Base-by-base conservation (phyloP, 805 yeast species). In the Kuraishia borneana region DNA sequence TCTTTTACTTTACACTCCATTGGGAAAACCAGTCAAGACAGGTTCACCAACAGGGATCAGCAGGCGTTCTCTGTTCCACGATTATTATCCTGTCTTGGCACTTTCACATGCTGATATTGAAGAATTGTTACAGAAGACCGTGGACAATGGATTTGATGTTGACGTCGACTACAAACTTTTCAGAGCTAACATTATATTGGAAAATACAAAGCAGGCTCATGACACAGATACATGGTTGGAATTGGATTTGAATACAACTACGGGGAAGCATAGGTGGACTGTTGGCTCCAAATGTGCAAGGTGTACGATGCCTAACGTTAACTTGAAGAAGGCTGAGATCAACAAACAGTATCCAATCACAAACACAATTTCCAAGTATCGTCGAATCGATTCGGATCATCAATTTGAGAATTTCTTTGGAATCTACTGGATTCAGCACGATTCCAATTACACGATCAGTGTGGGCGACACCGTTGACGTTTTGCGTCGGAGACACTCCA, bases 11-110 rank as follows among this genome's bases (percentile, higher is more conserved):
- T 50, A 47, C 30, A 42, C 54, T 5, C 31, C 36, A 1, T 39
- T 36, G 12, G 59, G 59, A 2, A 53, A 53, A 35, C 39, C 44
- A 10, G 46, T 53, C 35, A 41, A 39, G 20, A 38, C 47, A 16
- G 50, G 51, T 10, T 39, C 50, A 3, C 57, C 54, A 6, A 39
- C 36, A 19, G 21, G 36, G 13, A 32, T 40, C 9, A 38, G 42
- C n/a, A 39, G 46, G 26, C 25, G 25, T 7, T 49, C 58, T 1
- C 32, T 42, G 18, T 53, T 53, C 32, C 60, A 54, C 30, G 58
- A 52, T 32, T 53, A 53, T 28, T 54, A 39, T 33, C 58, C 60
- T 1, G 23, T 52, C 17, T 30, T 54, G 19, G 31, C 53, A 37
- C 39, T 47, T 26, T 45, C 52, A 3, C 37, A 39, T 19, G 51